Evolutionary conservation across 768 basidiomycete species (phyloP).

Genomic region (Tricholoma sp.): DNA sequence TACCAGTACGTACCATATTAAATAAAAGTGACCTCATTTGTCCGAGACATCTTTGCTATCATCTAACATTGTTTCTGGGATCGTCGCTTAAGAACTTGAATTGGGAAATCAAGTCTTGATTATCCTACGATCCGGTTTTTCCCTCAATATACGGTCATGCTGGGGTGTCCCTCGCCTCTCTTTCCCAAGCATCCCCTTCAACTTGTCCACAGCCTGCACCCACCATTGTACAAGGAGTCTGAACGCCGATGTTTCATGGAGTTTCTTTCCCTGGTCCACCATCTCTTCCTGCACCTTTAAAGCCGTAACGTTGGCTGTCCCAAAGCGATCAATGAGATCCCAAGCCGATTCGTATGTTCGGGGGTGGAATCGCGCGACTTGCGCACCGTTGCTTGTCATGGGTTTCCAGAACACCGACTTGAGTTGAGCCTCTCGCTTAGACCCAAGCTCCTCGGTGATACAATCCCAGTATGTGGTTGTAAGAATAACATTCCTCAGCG

Average conservation of each 20-base stretch:
- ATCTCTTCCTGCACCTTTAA: not conserved
- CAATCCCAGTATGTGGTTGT: not conserved
- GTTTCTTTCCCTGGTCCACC: not conserved
- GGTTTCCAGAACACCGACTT: not conserved
- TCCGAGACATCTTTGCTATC: too few species aligned
- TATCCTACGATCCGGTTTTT: too few species aligned
- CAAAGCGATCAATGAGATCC: not conserved
- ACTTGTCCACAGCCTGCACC: not conserved
- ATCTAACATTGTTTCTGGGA: too few species aligned
- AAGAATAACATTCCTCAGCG: not conserved
- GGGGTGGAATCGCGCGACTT: not conserved
- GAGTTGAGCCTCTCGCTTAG: not conserved
- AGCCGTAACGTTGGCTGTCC: too few species aligned
- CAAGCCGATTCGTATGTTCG: not conserved
- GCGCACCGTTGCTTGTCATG: not conserved
- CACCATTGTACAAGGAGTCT: not conserved
- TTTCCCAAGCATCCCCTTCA: too few species aligned
- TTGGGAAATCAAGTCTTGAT: too few species aligned
- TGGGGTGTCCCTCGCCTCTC: too few species aligned
- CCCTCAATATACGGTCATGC: too few species aligned
- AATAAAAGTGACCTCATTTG: too few species aligned
- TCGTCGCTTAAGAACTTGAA: too few species aligned
- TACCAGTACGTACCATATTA: too few species aligned
- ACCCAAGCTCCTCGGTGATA: not conserved
- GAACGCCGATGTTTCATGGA: not conserved